These are phyloP conservation scores for Lactarius tabidus DNA, from an alignment of 768 basidiomycete species.

Conservation along the genomic window DNA sequence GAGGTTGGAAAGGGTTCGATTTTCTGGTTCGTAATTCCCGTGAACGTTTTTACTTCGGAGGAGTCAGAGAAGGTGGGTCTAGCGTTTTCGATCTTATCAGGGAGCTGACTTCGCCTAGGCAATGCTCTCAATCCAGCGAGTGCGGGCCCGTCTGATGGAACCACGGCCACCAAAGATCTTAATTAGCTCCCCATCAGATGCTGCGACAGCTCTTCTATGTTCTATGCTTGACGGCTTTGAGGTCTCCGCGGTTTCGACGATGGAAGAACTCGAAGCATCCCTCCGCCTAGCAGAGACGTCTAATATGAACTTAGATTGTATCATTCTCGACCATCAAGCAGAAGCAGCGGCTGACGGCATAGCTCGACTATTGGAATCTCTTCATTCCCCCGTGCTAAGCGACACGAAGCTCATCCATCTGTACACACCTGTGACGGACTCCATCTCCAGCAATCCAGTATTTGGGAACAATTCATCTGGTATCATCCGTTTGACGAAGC, in stretches of 20 bases:
- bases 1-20: conserved; percentile 59
- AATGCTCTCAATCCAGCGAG: conserved; percentile 42
- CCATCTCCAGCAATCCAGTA: conserved; percentile 46
- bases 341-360: conserved; percentile 56
- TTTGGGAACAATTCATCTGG: conserved; percentile 51
- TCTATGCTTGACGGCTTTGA: conserved; percentile 56
- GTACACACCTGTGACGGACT: conserved; percentile 64
- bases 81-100: background rate
- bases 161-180: conserved; percentile 48
- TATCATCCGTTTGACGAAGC: conserved; percentile 67
- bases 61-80: conserved; percentile 52
- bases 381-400: conserved; percentile 36
- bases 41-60: conserved; percentile 50
- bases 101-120: conserved; percentile 35
- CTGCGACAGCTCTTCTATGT: conserved; percentile 51
- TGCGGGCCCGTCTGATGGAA: conserved; percentile 45
- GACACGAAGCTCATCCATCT: conserved; percentile 67
- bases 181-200: conserved; percentile 54
- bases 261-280: conserved; percentile 44
- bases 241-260: conserved; percentile 41
- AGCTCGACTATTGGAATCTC: conserved; percentile 44
- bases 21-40: conserved; percentile 74
- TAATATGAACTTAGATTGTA: conserved; percentile 50
- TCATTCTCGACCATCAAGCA: conserved; percentile 64
- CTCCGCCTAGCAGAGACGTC: conserved; percentile 35